These are phyloP conservation scores for Alternaria panax DNA, from an alignment of 2,329 filamentous ascomycete genomes.

Conservation along the genomic window DNA sequence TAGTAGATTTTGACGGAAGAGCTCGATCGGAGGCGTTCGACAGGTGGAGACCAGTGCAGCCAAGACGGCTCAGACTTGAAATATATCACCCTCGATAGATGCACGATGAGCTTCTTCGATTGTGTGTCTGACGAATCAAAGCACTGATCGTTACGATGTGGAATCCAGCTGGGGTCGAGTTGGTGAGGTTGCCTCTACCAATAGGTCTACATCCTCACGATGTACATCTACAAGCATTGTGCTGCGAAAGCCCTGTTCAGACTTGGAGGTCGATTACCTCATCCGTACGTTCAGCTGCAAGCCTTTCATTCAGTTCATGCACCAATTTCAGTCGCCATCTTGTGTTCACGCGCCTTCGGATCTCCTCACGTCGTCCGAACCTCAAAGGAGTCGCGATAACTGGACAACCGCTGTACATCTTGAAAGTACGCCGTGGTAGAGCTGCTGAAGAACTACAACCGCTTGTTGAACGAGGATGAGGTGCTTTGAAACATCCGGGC, in stretches of 20 bases:
- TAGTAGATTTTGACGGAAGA: not conserved
- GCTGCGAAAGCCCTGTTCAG: not conserved
- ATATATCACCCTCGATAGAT: not conserved
- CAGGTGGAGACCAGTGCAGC: not conserved
- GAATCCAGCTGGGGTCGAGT: not conserved
- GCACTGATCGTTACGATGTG: not conserved
- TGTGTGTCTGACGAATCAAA: not conserved
- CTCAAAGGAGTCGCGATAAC: not conserved
- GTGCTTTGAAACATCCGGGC: constrained; percentile 5
- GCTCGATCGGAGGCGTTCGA: not conserved
- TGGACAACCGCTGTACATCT: not conserved
- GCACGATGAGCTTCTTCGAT: not conserved
- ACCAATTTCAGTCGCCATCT: not conserved
- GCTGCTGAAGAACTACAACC: not conserved
- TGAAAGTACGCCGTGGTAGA: not conserved
- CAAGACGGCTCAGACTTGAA: not conserved
- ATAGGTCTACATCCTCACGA: not conserved
- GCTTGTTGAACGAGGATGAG: not conserved
- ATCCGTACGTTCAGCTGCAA: not conserved
- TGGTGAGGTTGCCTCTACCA: not conserved
- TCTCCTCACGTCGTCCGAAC: constrained; percentile 16
- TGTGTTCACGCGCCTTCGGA: constrained; percentile 9
- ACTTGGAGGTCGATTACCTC: not conserved
- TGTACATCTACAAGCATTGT: not conserved
- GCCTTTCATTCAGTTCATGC: not conserved